Conservation (phyloP, 2,329 filamentous ascomycete species). For the Colletotrichum sp. region DNA sequence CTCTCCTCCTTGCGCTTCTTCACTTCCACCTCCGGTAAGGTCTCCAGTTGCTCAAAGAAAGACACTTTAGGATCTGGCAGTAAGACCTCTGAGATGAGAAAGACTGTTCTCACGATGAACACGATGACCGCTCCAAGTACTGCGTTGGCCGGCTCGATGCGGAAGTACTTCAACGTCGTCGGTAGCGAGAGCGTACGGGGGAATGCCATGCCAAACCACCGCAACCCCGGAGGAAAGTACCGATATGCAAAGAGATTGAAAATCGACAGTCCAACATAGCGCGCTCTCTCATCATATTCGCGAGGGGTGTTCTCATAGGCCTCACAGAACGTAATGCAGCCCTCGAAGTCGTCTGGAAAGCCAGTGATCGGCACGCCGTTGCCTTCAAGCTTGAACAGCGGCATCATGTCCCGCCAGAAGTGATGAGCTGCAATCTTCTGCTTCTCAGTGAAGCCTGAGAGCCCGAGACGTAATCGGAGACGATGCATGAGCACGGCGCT, state of each 20-base stretch:
- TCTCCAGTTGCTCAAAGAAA: not conserved
- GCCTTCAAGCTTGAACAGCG: not conserved
- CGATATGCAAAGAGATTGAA: not conserved
- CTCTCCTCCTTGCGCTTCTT: not conserved
- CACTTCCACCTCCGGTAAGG: not conserved
- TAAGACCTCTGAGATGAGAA: not conserved
- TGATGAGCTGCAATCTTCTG: not conserved
- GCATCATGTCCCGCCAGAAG: not conserved
- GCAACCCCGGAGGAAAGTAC: not conserved
- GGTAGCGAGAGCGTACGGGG: not conserved
- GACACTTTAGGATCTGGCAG: not conserved
- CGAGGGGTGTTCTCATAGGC: not conserved
- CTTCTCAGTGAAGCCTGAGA: not conserved
- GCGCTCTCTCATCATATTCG: not conserved
- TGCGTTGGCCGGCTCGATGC: not conserved
- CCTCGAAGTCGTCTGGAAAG: not conserved
- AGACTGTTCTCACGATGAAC: not conserved
- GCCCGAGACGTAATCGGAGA: not conserved
- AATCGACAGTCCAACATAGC: not conserved
- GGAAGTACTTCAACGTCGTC: not conserved
- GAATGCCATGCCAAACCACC: not conserved
- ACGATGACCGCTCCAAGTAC: not conserved
- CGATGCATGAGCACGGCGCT: not conserved
- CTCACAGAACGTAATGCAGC: not conserved
- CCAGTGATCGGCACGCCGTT: not conserved